phyloP scores from a whole-genome alignment of 208 protist species.

The Trypanosoma congolense region DNA sequence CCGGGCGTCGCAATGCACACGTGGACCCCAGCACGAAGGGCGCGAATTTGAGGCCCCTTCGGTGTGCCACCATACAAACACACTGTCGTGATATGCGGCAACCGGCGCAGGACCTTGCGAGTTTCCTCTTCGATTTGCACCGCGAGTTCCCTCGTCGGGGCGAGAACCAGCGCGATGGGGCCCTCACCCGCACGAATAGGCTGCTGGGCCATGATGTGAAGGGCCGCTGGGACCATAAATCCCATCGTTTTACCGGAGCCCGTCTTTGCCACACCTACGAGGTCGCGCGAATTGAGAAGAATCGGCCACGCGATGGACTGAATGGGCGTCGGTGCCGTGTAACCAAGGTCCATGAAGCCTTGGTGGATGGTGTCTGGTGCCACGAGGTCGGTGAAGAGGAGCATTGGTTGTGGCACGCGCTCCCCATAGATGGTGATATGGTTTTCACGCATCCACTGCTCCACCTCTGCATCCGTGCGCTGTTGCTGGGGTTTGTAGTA shows the following conservation, averaged over 20 bases:
- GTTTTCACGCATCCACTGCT: slow-evolving; percentile 61
- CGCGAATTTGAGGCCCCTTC: slow-evolving; percentile 69
- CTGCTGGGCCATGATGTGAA: slow-evolving; percentile 88
- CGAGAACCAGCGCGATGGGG: slow-evolving; percentile 84
- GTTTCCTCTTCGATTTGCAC: slow-evolving; percentile 89
- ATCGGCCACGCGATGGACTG: slow-evolving; percentile 89
- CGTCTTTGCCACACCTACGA: slow-evolving; percentile 89
- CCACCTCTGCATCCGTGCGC: slow-evolving; percentile 70
- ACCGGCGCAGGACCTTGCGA: slow-evolving; percentile 59
- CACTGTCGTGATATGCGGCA: slow-evolving; percentile 58
- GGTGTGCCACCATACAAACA: slow-evolving; percentile 83
- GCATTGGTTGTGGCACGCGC: slow-evolving; percentile 79
- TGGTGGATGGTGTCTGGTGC: slow-evolving; percentile 77
- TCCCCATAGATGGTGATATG: slow-evolving; percentile 84
- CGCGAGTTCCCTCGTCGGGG: slow-evolving; percentile 89
- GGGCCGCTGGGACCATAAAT: slow-evolving; percentile 87
- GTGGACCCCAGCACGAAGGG: slow-evolving; percentile 70
- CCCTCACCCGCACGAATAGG: slow-evolving; percentile 80
- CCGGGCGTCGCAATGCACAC: slow-evolving; percentile 95
- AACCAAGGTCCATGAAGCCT: slow-evolving; percentile 75
- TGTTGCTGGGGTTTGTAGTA: slow-evolving; percentile 78
- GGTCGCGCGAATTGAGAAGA: slow-evolving; percentile 79
- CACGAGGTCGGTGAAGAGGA: slow-evolving; percentile 73
- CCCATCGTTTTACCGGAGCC: slow-evolving; percentile 46
- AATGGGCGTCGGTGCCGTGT: slow-evolving; percentile 78